Percentiles rank a stretch among this genome's conserved stretches.
Evolutionary conservation across 441 rosid genomes (phyloP).

Genomic region (Croton setiger): DNA sequence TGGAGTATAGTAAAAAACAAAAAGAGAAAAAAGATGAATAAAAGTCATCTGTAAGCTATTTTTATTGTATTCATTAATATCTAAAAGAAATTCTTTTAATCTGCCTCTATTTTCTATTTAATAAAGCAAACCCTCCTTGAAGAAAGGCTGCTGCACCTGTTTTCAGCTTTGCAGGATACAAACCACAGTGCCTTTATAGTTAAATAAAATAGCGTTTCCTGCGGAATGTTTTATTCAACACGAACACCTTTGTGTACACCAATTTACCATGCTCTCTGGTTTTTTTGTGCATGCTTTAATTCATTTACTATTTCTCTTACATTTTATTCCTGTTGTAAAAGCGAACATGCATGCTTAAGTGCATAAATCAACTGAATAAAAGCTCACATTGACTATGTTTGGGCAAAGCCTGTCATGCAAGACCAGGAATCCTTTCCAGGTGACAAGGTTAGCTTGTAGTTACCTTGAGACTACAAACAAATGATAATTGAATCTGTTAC

Average conservation of each 20-base stretch:
- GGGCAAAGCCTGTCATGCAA: background rate
- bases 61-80: background rate
- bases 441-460: background rate
- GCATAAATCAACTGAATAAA: background rate
- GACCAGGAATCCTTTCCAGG: background rate
- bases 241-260: background rate
- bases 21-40: background rate
- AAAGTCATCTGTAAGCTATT: background rate
- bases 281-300: background rate
- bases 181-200: background rate
- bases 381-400: background rate
- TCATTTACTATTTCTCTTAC: background rate
- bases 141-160: background rate
- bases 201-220: background rate
- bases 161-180: background rate
- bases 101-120: background rate
- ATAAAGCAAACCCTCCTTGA: background rate
- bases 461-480: background rate
- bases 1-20: background rate
- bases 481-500: background rate
- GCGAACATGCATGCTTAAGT: background rate
- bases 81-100: background rate
- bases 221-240: background rate
- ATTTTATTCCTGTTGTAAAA: background rate
- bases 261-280: background rate